A percentile compares a stretch with the other conserved stretches of the same genome.
Evolutionary conservation across 2,329 filamentous ascomycete species (phyloP).

Genomic region (Ophiostoma populinum): DNA sequence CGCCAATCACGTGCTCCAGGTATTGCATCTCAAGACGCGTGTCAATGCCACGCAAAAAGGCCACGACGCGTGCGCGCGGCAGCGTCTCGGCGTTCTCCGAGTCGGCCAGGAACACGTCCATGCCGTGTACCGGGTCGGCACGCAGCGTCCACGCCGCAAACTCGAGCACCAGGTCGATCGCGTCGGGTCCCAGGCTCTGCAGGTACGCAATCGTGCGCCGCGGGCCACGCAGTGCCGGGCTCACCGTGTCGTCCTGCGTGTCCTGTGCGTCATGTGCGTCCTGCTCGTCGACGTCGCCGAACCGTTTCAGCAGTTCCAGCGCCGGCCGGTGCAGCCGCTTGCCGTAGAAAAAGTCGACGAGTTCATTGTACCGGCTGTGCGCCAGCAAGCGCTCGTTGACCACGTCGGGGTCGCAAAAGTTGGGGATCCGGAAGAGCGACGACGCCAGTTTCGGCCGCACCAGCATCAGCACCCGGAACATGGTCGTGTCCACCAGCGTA

Average conservation of each 20-base stretch:
- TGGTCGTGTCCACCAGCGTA: slow-evolving; percentile 74
- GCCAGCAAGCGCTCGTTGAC: slow-evolving; percentile 87
- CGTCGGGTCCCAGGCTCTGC: slow-evolving; percentile 71
- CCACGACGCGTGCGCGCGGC: slow-evolving; percentile 57
- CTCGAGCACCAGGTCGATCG: slow-evolving; percentile 81
- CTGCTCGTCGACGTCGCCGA: slow-evolving; percentile 42
- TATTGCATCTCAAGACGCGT: slow-evolving; percentile 59
- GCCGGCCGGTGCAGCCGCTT: slow-evolving; percentile 86
- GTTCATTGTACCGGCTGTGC: slow-evolving; percentile 72
- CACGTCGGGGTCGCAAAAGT: slow-evolving; percentile 91
- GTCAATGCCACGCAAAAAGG: slow-evolving; percentile 57
- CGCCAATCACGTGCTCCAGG: slow-evolving; percentile 76
- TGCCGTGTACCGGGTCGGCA: slow-evolving; percentile 54
- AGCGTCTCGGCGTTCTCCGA: slow-evolving; percentile 88
- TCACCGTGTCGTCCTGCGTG: not conserved
- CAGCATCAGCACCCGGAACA: slow-evolving; percentile 93
- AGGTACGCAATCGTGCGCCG: slow-evolving; percentile 74
- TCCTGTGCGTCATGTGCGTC: not conserved
- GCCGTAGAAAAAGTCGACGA: slow-evolving; percentile 95
- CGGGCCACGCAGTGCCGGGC: slow-evolving; percentile 53
- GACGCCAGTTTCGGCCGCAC: slow-evolving; percentile 70
- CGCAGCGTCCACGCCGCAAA: slow-evolving; percentile 79
- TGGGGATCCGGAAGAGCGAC: slow-evolving; percentile 84
- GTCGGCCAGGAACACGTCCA: slow-evolving; percentile 88
- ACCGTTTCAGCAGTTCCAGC: slow-evolving; percentile 62